Evolutionary conservation across 2,329 filamentous ascomycete species (phyloP), one percentile per base, ranked within the genome.

Genomic region (Fusarium devonianum): DNA sequence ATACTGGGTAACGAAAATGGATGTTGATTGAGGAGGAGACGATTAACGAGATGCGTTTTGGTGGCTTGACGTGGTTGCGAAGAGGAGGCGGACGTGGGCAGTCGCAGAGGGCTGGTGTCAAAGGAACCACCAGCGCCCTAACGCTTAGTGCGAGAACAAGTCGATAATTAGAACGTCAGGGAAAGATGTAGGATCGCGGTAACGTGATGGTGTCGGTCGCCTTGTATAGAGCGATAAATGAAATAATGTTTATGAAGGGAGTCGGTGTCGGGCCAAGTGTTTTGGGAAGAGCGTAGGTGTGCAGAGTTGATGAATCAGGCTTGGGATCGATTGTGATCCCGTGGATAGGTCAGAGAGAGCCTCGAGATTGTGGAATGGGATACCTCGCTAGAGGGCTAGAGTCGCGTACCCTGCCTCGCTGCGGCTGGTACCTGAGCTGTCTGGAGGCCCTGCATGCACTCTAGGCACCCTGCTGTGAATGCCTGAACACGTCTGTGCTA

Each of bases 61-160:
- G 55, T 58, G 50, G 56, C 50, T 59, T 59, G 56, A 52, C 14
- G 56, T 56, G 52, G 41, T 52, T 53, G 55, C 22, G 41, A 58
- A 40, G 56, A 46, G 55, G 38, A 59, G 58, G 55, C 38, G 51
- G 58, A 56, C 55, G 50, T 50, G 51, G 50, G 50, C 46, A 36
- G 35, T 46, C 43, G 25, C 40, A 42, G 26, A 41, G 49, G 32
- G 5, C 35, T 43, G 44, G 37, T 42, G 42, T 51, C 49, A 35
- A 36, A 53, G 25, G 37, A 43, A 29, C 47, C 40, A 47, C 49
- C 32, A 49, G 46, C 38, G 56, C 36, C 45, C 46, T 58, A 56
- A 46, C 55, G 56, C 48, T 10, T 19, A 16, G 40, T 59, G 55
- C 48, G 56, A 58, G 56, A 22, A 56, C 44, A 59, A 43, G 40